Base-by-base conservation (phyloP, 805 yeast species). In the Cephaloascus albidus region DNA sequence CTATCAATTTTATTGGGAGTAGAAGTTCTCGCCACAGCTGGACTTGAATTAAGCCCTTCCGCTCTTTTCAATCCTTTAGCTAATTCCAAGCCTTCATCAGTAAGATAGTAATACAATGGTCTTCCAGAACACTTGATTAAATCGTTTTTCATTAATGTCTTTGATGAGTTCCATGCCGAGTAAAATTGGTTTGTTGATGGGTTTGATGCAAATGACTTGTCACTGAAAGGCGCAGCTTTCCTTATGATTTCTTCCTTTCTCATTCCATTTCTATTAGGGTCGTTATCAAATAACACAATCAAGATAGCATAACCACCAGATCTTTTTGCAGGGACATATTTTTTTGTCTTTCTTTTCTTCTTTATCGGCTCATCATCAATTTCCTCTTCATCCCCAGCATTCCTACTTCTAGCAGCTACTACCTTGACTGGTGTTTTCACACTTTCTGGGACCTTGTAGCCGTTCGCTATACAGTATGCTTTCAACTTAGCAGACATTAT, bases 261-360 rank as follows among this genome's bases (percentile, higher is more conserved):
- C 48, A 85, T 50, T 0, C 96, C 95, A n/a, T 55, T 51, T 17
- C 68, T 56, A 2, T 57, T 49, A 3, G 59, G 54, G 49, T 80
- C 87, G 20, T 52, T 55, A 35, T 74, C 64, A 37, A 67, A 60
- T 3, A 88, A 58, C 0, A 80, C 79, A 16, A 86, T 44, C 16
- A 88, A 49, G 6, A 88, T 82, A 0, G 93, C 95, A 61, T 85
- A 89, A 0, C 85, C 94, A 1, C 96, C 96, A 0, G 93, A 77
- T 28, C 89, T 61, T 43, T 77, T 76, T 36, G 66, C 69, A 0
- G 97, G 97, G 0, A 87, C 69, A 54, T 84, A 87, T 30, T 58
- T 65, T 35, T 51, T 53, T 12, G 35, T 28, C 18, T 44, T 50
- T 46, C 38, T 36, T 42, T 52, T 38, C 36, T 43, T 43, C 44